Evolutionary conservation across 1,284 basidiomycete species (phyloP).

Genomic region (Erythrobasidium hasegawianum): DNA sequence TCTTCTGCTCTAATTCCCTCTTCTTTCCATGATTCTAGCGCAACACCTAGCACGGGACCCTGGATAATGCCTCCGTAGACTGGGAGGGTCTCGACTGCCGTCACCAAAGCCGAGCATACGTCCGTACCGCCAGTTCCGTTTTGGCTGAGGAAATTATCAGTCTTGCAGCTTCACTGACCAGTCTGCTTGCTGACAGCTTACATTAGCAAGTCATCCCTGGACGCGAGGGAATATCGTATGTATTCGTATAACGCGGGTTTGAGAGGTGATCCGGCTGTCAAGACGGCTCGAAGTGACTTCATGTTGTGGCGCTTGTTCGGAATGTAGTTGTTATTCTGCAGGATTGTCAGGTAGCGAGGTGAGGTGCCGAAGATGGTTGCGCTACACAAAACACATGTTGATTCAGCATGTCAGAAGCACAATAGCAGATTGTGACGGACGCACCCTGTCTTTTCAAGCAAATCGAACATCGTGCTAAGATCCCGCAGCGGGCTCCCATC

Average conservation of each 20-base stretch:
- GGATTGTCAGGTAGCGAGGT: slow-evolving; percentile 41
- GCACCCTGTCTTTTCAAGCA: slow-evolving; percentile 56
- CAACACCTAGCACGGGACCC: slow-evolving; percentile 70
- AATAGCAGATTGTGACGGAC: too few species aligned
- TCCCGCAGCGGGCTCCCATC: slow-evolving; percentile 79
- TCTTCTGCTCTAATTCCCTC: slow-evolving; percentile 47
- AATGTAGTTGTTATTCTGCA: slow-evolving; percentile 44
- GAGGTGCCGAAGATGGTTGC: slow-evolving; percentile 73
- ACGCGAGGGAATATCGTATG: slow-evolving; percentile 52
- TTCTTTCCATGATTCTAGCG: slow-evolving; percentile 56
- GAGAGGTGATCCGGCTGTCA: slow-evolving; percentile 79
- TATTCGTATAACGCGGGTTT: slow-evolving; percentile 71
- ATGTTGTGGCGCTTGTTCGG: slow-evolving; percentile 64
- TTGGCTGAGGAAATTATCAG: slow-evolving; percentile 64
- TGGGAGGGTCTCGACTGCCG: slow-evolving; percentile 55
- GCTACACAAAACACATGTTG: slow-evolving; percentile 45
- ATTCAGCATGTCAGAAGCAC: too few species aligned
- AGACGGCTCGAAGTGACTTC: slow-evolving; percentile 63
- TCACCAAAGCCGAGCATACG: slow-evolving; percentile 36
- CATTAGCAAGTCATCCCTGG: too few species aligned
- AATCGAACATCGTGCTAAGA: slow-evolving; percentile 63
- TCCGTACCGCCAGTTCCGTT: slow-evolving; percentile 66
- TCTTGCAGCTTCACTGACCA: too few species aligned
- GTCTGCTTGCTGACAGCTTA: too few species aligned
- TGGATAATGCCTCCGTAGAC: slow-evolving; percentile 82